phyloP scores from a whole-genome alignment of 768 basidiomycete genomes.

The Boletus speciosus region DNA sequence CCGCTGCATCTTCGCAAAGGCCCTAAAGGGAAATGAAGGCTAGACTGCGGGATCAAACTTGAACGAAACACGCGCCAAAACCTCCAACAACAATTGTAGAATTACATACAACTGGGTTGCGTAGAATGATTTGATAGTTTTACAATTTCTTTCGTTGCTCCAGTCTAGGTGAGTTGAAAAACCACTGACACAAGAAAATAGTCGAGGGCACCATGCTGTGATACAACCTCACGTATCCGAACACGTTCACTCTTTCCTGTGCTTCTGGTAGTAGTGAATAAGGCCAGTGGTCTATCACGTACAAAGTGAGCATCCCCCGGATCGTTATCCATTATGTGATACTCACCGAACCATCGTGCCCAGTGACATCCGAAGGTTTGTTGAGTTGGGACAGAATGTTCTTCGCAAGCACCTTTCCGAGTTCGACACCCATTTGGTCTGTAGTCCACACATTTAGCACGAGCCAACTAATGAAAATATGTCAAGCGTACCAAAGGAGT shows the following conservation, averaged over 20 bases:
- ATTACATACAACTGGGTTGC: slow-evolving; percentile 8
- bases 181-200: background rate
- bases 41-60: background rate
- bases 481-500: slow-evolving; percentile 79
- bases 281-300: slow-evolving; percentile 79
- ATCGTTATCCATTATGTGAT: background rate
- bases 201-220: background rate
- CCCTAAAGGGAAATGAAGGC: background rate
- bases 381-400: slow-evolving; percentile 87
- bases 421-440: slow-evolving; percentile 99
- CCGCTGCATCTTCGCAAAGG: background rate
- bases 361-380: slow-evolving; percentile 72
- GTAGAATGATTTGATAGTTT: background rate
- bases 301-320: slow-evolving; percentile 2
- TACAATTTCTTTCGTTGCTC: slow-evolving; percentile 1
- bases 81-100: background rate
- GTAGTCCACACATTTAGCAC: background rate
- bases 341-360: slow-evolving; percentile 81
- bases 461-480: background rate
- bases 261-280: slow-evolving; percentile 94
- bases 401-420: slow-evolving; percentile 97
- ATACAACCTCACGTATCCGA: slow-evolving; percentile 29
- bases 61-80: background rate
- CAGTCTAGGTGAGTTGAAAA: background rate
- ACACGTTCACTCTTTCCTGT: slow-evolving; percentile 62